Percentiles rank a stretch among this genome's conserved stretches.
phyloP scores from a whole-genome alignment of 1,139 yeast species.

The Hanseniaspora sp. region DNA sequence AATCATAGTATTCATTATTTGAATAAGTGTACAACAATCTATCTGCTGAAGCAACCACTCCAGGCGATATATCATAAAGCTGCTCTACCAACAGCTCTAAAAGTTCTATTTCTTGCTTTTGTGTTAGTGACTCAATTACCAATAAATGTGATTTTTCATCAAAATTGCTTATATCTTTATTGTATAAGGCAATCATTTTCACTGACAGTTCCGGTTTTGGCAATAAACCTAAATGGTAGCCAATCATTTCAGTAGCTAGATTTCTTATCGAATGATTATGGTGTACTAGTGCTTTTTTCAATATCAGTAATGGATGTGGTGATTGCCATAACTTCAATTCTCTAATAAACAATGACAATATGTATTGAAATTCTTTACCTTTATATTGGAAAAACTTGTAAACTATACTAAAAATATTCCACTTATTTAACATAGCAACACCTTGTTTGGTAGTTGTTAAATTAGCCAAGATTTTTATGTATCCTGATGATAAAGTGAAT shows the following conservation, averaged over 20 bases:
- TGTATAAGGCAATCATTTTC: constrained; percentile 22
- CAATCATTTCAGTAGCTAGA: constrained; percentile 46
- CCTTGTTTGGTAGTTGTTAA: constrained; percentile 54
- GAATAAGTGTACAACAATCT: constrained; percentile 40
- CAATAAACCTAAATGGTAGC: constrained; percentile 25
- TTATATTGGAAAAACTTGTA: constrained; percentile 58
- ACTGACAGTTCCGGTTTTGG: constrained; percentile 26
- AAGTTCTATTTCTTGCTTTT: constrained; percentile 23
- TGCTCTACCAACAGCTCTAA: constrained; percentile 49
- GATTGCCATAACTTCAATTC: constrained; percentile 52
- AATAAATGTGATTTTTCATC: neutral
- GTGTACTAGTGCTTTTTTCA: constrained; percentile 53
- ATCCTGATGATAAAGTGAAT: constrained; percentile 62
- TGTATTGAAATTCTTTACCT: constrained; percentile 43
- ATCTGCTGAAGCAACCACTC: constrained; percentile 50
- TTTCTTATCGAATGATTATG: constrained; percentile 44
- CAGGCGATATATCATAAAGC: constrained; percentile 53
- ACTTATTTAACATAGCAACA: constrained; percentile 54
- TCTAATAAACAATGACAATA: constrained; percentile 47
- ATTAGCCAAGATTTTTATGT: constrained; percentile 65
- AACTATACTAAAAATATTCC: constrained; percentile 75
- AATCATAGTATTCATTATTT: constrained; percentile 22
- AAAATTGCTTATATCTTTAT: neutral
- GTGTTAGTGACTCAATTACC: constrained; percentile 24
- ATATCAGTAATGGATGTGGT: constrained; percentile 56